phyloP scores from a whole-genome alignment of 352 stramenopile genomes.

The Pythium diclinum region DNA sequence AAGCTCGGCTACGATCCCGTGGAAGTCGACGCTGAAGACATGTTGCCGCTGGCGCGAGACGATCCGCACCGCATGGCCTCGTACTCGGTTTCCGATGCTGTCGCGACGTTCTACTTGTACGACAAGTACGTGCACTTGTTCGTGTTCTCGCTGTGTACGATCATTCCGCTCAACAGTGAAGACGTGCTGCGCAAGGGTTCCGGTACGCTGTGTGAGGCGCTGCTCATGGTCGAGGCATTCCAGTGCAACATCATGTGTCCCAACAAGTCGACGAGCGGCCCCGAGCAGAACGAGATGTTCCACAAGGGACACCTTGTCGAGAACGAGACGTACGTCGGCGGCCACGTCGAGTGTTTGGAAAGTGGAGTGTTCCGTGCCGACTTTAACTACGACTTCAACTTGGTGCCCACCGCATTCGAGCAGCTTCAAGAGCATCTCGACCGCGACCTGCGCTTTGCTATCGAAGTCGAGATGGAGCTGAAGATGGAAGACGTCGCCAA shows the following conservation, averaged over 20 bases:
- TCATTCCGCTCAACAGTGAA: constrained; percentile 97
- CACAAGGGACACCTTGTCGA: constrained; percentile 96
- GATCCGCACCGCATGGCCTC: constrained; percentile 97
- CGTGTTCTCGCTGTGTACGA: constrained; percentile 99
- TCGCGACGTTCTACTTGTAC: constrained; percentile 99
- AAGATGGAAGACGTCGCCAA: constrained; percentile 89
- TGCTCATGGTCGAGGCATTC: constrained; percentile 99
- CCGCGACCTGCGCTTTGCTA: constrained; percentile 94
- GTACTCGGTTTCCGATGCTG: constrained; percentile 99
- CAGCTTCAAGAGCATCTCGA: constrained; percentile 97
- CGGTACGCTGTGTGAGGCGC: constrained; percentile 97
- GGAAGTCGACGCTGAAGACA: constrained; percentile 98
- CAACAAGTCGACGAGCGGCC: constrained; percentile 95
- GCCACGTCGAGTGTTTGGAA: constrained; percentile 99
- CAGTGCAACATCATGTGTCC: constrained; percentile 96
- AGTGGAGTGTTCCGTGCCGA: constrained; percentile 98
- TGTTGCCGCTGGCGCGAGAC: constrained; percentile 94
- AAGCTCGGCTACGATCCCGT: constrained; percentile 99
- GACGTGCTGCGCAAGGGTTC: constrained; percentile 96
- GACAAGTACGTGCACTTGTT: constrained; percentile 99
- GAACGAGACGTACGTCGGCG: constrained; percentile 98
- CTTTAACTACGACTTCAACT: constrained; percentile 95
- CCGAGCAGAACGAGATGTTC: constrained; percentile 51
- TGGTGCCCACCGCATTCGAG: constrained; percentile 93
- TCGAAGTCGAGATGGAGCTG: constrained; percentile 92